These are phyloP conservation scores for Sporothrix pseudoabietina DNA, from an alignment of 2,329 filamentous ascomycete genomes.

Conservation along the genomic window DNA sequence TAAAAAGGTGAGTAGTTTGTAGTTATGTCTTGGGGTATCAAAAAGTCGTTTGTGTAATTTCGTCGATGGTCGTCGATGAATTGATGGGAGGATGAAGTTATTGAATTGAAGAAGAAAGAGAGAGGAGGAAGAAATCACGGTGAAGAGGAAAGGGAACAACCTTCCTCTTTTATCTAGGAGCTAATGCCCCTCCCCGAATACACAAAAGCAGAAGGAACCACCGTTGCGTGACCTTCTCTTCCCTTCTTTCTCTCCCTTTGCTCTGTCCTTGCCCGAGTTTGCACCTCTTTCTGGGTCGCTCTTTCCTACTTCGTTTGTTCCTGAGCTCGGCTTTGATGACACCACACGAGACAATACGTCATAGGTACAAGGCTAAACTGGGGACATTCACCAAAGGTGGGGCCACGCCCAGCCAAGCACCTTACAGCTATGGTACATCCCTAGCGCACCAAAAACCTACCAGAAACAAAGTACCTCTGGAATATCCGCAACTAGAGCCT, in stretches of 20 bases:
- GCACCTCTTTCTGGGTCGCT: not conserved
- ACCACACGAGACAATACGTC: constrained; percentile 32
- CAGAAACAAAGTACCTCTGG: not conserved
- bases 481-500: not conserved
- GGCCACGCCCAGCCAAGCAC: not conserved
- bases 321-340: constrained; percentile 29
- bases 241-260: not conserved
- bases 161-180: constrained; percentile 18
- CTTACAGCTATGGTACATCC: not conserved
- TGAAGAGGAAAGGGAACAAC: not conserved
- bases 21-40: not conserved
- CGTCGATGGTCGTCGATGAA: constrained; percentile 6
- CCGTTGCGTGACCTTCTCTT: constrained; percentile 14
- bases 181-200: not conserved
- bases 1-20: not conserved
- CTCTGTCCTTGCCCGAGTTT: not conserved
- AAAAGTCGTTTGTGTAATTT: not conserved
- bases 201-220: not conserved
- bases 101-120: not conserved
- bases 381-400: not conserved
- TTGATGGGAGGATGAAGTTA: not conserved
- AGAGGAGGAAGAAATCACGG: not conserved
- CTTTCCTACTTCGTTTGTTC: constrained; percentile 27
- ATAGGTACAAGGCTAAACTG: constrained; percentile 28
- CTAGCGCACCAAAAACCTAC: not conserved